Base-by-base conservation (phyloP, 352 stramenopile species). In the Phytophthora aleatoria region DNA sequence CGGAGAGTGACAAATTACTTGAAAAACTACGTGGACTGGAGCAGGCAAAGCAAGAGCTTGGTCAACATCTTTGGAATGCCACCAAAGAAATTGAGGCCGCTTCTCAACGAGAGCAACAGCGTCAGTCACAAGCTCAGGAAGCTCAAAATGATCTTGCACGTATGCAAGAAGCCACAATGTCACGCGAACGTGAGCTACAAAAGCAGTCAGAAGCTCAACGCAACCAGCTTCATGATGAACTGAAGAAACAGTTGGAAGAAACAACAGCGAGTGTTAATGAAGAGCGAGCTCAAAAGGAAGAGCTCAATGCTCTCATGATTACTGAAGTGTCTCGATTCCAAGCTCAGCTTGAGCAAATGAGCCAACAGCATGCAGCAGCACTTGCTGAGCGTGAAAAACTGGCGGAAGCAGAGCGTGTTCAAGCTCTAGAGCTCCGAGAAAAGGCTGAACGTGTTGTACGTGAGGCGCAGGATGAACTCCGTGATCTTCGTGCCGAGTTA, bases 211-310 rank as follows among this genome's bases (percentile, higher is more conserved):
- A 86, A 8, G 20, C n/a, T 3, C 77, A 77, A 24, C 67, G 71
- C 0, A 70, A 87, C 35, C 57, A 79, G 9, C 51, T 82, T 7
- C 64, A 77, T 7, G 71, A 73, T 1, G 71, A 69, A 33, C 57
- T 90, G 1, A 71, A 89, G 50, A 62, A 64, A 1, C 64, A 80
- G 24, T 58, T 90, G 1, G 65, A 81, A 33, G 49, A 64, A 44
- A 35, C 77, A 2, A 70, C 73, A 30, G 48, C 58, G 13, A 66
- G 61, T 35, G 50, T 74, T 2, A 52, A 79, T 24, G 70, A 73
- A 20, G 83, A 92, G 35, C 64, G 73, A 30, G 61, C 67, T 31
- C 83, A 92, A 45, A 92, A 91, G 50, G 77, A 89, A 49, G 77
- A 91, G 50, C 70, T 92, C 7, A 92, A 92, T 50, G 67, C 68